These are phyloP conservation scores for Nicotiana sylvestris DNA, from an alignment of 257 asterid genomes.

Conservation along the genomic window DNA sequence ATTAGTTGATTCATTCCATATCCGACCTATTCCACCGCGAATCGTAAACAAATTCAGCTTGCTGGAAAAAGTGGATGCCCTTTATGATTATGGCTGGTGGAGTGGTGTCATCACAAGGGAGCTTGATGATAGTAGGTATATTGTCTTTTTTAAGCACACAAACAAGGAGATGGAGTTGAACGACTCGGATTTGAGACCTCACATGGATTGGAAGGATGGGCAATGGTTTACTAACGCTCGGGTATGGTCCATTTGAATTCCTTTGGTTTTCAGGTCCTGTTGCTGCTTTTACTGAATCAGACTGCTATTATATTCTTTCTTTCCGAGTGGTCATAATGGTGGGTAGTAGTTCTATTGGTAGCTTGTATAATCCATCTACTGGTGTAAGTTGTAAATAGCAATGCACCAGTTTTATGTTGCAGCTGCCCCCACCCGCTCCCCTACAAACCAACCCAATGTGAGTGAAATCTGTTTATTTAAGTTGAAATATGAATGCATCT, in stretches of 20 bases:
- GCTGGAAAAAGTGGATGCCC: constrained; percentile 71
- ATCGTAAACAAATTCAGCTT: constrained; percentile 42
- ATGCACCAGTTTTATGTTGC: neutral
- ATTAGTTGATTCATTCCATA: constrained; percentile 38
- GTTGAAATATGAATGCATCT: neutral
- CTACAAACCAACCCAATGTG: neutral
- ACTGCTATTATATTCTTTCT: neutral
- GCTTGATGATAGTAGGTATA: constrained; percentile 43
- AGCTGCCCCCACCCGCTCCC: neutral
- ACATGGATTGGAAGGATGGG: constrained; percentile 71
- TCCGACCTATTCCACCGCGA: constrained; percentile 75
- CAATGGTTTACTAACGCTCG: constrained; percentile 66
- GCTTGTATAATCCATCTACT: neutral
- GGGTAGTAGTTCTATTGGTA: neutral
- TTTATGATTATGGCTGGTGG: constrained; percentile 56
- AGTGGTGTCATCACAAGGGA: constrained; percentile 49
- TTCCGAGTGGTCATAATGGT: neutral
- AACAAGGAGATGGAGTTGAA: constrained; percentile 34
- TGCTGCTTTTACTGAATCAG: constrained; percentile 5
- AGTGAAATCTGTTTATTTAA: neutral
- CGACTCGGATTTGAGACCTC: constrained; percentile 58
- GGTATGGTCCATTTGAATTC: constrained; percentile 33
- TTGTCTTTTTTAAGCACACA: constrained; percentile 40
- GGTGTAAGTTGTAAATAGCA: neutral
- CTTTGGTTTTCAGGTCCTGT: neutral